phyloP scores from a whole-genome alignment of 768 basidiomycete species.

The Naganishia onofrii region DNA sequence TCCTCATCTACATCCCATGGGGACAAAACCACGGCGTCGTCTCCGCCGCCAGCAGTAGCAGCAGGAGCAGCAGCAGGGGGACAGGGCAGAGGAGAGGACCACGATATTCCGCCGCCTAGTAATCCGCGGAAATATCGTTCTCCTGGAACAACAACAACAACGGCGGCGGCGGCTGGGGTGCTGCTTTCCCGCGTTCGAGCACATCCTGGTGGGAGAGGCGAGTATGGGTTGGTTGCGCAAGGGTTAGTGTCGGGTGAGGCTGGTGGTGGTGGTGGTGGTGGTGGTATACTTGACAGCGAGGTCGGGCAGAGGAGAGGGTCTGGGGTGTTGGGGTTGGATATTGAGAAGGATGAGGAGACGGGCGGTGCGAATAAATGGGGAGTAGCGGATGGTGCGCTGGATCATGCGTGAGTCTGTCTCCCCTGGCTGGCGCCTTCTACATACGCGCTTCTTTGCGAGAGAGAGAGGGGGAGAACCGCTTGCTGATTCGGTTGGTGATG shows the following conservation, averaged over 20 bases:
- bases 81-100: not conserved
- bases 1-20: not conserved
- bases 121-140: constrained; percentile 43
- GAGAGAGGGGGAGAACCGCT: no score
- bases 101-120: constrained; percentile 42
- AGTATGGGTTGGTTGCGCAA: constrained; percentile 1
- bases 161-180: constrained; percentile 31
- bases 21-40: no score
- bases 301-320: constrained; percentile 40
- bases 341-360: constrained; percentile 25
- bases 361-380: constrained; percentile 26
- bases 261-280: no score
- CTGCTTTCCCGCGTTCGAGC: constrained; percentile 45
- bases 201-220: constrained; percentile 28
- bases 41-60: no score
- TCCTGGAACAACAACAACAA: no score
- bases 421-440: no score
- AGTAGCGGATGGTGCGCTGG: constrained; percentile 34
- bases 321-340: constrained; percentile 27
- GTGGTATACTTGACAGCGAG: no score
- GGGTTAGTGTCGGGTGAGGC: constrained; percentile 25
- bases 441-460: no score
- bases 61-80: no score
- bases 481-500: not conserved
- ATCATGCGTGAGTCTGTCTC: constrained; percentile 48